phyloP scores from a whole-genome alignment of 2,329 filamentous ascomycete species.

The Sporothrix pallida region DNA sequence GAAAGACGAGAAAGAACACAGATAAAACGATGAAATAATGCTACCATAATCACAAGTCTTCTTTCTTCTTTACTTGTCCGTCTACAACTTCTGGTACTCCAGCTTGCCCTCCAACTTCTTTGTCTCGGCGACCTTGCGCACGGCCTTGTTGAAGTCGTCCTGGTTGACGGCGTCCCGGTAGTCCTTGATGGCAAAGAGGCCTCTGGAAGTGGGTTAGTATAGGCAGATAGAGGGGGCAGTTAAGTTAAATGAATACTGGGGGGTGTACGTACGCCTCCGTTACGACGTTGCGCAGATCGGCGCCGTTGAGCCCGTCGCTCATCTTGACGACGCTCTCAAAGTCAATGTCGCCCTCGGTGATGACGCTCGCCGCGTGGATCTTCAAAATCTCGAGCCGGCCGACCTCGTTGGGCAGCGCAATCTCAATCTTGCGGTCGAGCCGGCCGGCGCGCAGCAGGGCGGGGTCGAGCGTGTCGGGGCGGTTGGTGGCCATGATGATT shows the following conservation, averaged over 20 bases:
- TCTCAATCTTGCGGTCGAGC: constrained; percentile 97
- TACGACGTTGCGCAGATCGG: constrained; percentile 95
- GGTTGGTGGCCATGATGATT: constrained; percentile 99
- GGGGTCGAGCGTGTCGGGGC: constrained; percentile 93
- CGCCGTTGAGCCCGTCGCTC: constrained; percentile 97
- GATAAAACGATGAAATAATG: constrained; percentile 9
- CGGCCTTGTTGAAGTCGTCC: constrained; percentile 99
- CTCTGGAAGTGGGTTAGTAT: constrained; percentile 58
- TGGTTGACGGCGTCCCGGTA: constrained; percentile 96
- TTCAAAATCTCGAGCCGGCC: constrained; percentile 96
- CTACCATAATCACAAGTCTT: background rate
- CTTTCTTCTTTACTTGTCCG: background rate
- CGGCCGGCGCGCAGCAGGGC: constrained; percentile 90
- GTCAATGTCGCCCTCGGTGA: constrained; percentile 92
- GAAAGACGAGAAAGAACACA: background rate
- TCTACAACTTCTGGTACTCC: constrained; percentile 92
- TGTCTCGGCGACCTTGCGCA: constrained; percentile 93
- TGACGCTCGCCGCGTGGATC: constrained; percentile 88
- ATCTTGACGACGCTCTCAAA: constrained; percentile 99
- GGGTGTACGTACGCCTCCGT: constrained; percentile 91
- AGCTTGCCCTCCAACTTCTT: constrained; percentile 99
- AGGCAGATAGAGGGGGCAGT: too few relatives aligned
- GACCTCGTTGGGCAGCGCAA: constrained; percentile 95
- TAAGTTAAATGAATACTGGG: too few relatives aligned
- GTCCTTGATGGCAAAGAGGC: constrained; percentile 97